A percentile compares a stretch with the other conserved stretches of the same genome.
Evolutionary conservation across 345 rosid species (phyloP).

Genomic region (Firmiana major): DNA sequence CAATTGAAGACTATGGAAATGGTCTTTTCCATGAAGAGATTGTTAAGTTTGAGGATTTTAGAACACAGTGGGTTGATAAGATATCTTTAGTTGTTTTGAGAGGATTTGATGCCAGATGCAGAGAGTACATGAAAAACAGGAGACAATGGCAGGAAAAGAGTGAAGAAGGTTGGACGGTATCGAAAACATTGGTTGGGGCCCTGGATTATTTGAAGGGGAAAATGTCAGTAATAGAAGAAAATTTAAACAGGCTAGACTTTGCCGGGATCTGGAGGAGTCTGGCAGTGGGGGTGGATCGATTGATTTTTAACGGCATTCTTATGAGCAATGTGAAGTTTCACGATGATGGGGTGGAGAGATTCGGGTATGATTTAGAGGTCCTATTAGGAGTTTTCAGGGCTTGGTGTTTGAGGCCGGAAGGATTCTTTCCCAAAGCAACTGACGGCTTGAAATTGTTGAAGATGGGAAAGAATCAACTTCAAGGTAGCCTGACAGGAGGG

Average conservation of each 20-base stretch:
- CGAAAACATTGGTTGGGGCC: conserved; percentile 61
- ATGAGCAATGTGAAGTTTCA: conserved; percentile 60
- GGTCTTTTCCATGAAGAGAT: conserved; percentile 61
- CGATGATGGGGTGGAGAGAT: conserved; percentile 55
- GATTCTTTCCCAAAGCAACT: conserved; percentile 63
- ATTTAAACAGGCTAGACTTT: conserved; percentile 63
- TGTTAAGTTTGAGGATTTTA: conserved; percentile 53
- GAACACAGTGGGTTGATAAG: conserved; percentile 77
- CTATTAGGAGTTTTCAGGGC: conserved; percentile 65
- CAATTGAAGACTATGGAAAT: conserved; percentile 26
- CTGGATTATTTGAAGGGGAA: conserved; percentile 78
- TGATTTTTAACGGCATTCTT: conserved; percentile 56
- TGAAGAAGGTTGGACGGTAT: conserved; percentile 69
- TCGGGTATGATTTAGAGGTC: conserved; percentile 55
- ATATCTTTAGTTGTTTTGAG: conserved; percentile 65
- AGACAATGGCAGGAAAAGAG: conserved; percentile 76
- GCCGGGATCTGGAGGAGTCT: conserved; percentile 69
- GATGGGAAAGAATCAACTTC: conserved; percentile 58
- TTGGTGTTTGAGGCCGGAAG: conserved; percentile 85
- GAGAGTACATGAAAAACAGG: conserved; percentile 78
- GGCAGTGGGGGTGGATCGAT: conserved; percentile 61
- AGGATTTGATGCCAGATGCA: conserved; percentile 71
- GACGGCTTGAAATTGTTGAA: conserved; percentile 63
- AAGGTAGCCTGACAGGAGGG: conserved; percentile 34
- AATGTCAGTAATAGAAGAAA: conserved; percentile 51